A percentile compares a stretch with the other conserved stretches of the same genome.
Conservation (phyloP, 1,284 basidiomycete species). For the Termitomyces sp. region DNA sequence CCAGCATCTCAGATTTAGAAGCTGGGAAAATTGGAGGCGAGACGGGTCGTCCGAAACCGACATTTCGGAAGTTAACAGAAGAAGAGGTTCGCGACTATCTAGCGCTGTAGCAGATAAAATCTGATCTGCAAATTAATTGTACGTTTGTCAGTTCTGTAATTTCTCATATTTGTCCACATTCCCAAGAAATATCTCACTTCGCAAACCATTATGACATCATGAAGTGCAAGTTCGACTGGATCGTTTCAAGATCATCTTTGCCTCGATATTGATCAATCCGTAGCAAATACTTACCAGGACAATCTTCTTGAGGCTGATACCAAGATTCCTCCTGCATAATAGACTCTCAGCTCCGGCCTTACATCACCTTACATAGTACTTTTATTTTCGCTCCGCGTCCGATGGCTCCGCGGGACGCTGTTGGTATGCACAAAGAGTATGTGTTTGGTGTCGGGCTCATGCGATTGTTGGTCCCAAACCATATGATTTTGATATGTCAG, state of each 20-base stretch:
- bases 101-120: conserved; percentile 51
- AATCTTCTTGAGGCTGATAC: neutral
- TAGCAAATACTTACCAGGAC: neutral
- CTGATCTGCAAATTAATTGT: conserved; percentile 16
- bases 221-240: neutral
- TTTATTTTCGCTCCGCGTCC: neutral
- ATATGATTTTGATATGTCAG: neutral
- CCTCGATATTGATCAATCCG: neutral
- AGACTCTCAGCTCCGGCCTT: neutral
- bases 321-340: neutral
- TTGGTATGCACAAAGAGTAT: too few relatives aligned
- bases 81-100: conserved; percentile 94
- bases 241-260: neutral
- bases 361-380: neutral
- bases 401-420: neutral
- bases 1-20: conserved; percentile 72
- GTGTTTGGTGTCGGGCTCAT: too few relatives aligned
- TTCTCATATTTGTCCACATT: conserved; percentile 3
- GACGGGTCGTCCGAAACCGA: conserved; percentile 73
- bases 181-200: neutral
- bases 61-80: conserved; percentile 90
- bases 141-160: conserved; percentile 20
- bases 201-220: neutral
- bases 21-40: conserved; percentile 69
- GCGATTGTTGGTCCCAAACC: neutral